Evolutionary conservation across 495 filamentous ascomycete genomes (phyloP).

Genomic region (Lindgomyces ingoldianus): DNA sequence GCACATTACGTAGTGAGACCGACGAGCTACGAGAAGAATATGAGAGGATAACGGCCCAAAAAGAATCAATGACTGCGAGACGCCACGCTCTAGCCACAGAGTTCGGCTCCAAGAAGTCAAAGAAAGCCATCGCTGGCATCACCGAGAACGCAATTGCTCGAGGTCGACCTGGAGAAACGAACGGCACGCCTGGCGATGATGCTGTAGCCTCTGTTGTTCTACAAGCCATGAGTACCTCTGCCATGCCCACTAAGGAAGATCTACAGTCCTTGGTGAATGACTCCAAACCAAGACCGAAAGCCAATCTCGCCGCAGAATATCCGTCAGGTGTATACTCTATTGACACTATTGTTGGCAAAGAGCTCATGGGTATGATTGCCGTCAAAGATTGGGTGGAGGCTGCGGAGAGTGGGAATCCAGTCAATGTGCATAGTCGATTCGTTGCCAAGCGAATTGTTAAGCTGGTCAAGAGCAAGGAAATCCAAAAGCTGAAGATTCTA

Average conservation of each 20-base stretch:
- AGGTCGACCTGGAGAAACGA: conserved; percentile 13
- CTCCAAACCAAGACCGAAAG: conserved; percentile 73
- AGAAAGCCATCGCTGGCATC: conserved; percentile 75
- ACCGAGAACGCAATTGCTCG: conserved; percentile 74
- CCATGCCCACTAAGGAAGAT: conserved; percentile 60
- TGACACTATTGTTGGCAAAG: conserved; percentile 64
- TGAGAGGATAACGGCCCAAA: conserved; percentile 44
- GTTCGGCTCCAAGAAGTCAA: conserved; percentile 93
- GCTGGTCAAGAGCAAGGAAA: conserved; percentile 59
- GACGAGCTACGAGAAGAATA: conserved; percentile 60
- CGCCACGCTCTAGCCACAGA: conserved; percentile 76
- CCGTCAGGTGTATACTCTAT: conserved; percentile 82
- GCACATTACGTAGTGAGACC: conserved; percentile 37
- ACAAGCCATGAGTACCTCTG: conserved; percentile 50
- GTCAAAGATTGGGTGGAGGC: conserved; percentile 76
- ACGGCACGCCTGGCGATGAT: conserved; percentile 16
- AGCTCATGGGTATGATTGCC: conserved; percentile 61
- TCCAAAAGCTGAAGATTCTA: conserved; percentile 61
- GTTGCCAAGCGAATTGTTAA: conserved; percentile 63
- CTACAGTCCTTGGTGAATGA: conserved; percentile 67
- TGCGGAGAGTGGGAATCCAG: conserved; percentile 56
- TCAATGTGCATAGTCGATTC: conserved; percentile 59
- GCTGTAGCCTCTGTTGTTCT: conserved; percentile 39
- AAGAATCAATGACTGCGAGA: conserved; percentile 42
- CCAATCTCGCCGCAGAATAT: conserved; percentile 69